Evolutionary conservation across 116 monocot genomes (phyloP).

Genomic region (Cymodocea nodosa): DNA sequence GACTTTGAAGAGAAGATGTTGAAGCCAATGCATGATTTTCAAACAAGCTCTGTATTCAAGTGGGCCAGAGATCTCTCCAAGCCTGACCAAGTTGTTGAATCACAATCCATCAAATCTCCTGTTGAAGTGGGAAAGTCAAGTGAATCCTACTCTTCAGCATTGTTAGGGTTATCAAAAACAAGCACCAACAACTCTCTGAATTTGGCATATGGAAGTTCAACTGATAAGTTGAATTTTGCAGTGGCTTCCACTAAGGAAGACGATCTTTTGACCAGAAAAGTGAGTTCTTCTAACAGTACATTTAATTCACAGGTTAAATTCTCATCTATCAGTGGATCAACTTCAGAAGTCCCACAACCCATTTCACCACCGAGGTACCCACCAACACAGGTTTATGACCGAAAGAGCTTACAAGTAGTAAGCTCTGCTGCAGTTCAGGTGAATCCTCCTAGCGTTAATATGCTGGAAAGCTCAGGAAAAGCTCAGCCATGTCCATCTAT

Average conservation of each 20-base stretch:
- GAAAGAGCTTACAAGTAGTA: constrained; percentile 4
- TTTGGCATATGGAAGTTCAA: constrained; percentile 14
- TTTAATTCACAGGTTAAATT: constrained; percentile 8
- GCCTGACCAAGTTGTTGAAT: constrained; percentile 13
- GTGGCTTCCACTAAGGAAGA: not conserved
- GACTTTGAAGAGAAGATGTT: constrained; percentile 20
- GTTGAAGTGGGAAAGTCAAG: constrained; percentile 1
- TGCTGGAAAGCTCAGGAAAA: not conserved
- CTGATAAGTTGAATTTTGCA: constrained; percentile 8
- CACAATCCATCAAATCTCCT: constrained; percentile 9
- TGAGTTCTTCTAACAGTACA: constrained; percentile 6
- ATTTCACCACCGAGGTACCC: constrained; percentile 1
- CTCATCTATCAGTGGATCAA: constrained; percentile 3
- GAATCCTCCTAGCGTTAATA: not conserved
- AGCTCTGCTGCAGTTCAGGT: not conserved
- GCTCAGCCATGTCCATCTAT: constrained; percentile 5
- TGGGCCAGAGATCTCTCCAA: constrained; percentile 39
- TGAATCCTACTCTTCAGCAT: constrained; percentile 11
- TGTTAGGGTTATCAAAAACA: constrained; percentile 12
- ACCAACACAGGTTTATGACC: constrained; percentile 2
- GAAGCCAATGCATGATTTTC: constrained; percentile 20
- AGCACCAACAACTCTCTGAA: constrained; percentile 8
- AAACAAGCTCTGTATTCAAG: constrained; percentile 31
- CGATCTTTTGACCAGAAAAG: constrained; percentile 3
- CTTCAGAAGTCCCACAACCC: constrained; percentile 9